Evolutionary conservation across 2,329 filamentous ascomycete genomes (phyloP), one percentile per base, ranked within the genome.

Genomic region (Colletotrichum spaethianum): DNA sequence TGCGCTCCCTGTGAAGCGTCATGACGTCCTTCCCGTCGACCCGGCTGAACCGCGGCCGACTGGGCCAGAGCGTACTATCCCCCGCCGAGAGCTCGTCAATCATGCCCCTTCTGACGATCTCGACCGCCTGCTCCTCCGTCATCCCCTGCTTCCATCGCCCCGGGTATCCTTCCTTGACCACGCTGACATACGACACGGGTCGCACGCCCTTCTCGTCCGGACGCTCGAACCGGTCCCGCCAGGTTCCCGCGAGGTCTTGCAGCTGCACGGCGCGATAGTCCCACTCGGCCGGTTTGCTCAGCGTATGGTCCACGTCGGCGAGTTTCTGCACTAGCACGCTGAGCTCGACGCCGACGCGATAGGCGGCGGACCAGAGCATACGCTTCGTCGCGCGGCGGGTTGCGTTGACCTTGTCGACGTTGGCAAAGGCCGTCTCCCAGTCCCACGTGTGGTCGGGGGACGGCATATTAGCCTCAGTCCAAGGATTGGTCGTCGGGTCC

Each of bases 1-100:
- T 72, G 5, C 78, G 74, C 66, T 83, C 79, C 66, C 79, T 75
- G 28, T 75, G 76, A 16, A 67, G 74, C 12, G 77, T 68, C 56
- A 74, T 68, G 63, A 48, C 71, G 33, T 75, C 69, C 75, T 11
- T 73, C 53, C 44, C 65, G n/a, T 73, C 69, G 38, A 75, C 71
- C 38, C 75, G 38, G 42, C 56, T 63, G 72, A 78, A 75, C 74
- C 78, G 71, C 28, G 76, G 62, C 3, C 84, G 80, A 14, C 76
- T 78, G 0, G 84, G 84, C 73, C 82, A 84, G 16, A 87, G 76
- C 76, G 86, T 82, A 42, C 78, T 81, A 64, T 80, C 77, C 70
- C 86, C 87, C 67, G 80, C 77, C 50, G 82, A 79, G 28, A 82
- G 79, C 78, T 89, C 86, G 4, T 81, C 77, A 26, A 88, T 79